Evolutionary conservation across 495 filamentous ascomycete species (phyloP).

Genomic region (Antarctomyces pellizariae): DNA sequence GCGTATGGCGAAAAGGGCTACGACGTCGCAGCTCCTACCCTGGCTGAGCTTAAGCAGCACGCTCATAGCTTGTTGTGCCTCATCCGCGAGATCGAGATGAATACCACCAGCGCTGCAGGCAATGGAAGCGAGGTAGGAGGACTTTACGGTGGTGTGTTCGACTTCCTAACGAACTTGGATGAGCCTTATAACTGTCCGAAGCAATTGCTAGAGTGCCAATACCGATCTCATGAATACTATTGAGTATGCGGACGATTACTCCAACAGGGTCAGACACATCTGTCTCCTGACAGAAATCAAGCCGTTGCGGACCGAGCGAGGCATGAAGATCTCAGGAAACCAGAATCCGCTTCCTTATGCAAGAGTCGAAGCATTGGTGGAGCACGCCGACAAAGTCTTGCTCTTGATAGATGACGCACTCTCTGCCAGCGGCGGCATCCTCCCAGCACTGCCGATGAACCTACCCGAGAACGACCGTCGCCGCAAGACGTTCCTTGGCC

Average conservation of each 20-base stretch:
- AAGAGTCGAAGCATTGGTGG: conserved; percentile 22
- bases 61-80: conserved; percentile 25
- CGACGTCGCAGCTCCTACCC: conserved; percentile 21
- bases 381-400: conserved; percentile 27
- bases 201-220: conserved; percentile 20
- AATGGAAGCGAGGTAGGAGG: not conserved
- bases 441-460: conserved; percentile 21
- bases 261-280: conserved; percentile 17
- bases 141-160: conserved; percentile 18
- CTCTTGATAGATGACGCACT: conserved; percentile 31
- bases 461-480: too few species aligned
- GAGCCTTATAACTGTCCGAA: conserved; percentile 22
- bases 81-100: conserved; percentile 20
- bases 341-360: conserved; percentile 15
- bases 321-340: conserved; percentile 1
- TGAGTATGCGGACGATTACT: conserved; percentile 17
- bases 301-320: conserved; percentile 7
- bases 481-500: too few species aligned
- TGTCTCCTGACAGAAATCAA: conserved; percentile 15
- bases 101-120: not conserved
- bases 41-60: conserved; percentile 29
- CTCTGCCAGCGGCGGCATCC: conserved; percentile 23
- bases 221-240: conserved; percentile 20
- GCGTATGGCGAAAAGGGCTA: too few species aligned
- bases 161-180: conserved; percentile 23